Evolutionary conservation across 208 protist genomes (phyloP).

Genomic region (Crithidia acanthocephali): DNA sequence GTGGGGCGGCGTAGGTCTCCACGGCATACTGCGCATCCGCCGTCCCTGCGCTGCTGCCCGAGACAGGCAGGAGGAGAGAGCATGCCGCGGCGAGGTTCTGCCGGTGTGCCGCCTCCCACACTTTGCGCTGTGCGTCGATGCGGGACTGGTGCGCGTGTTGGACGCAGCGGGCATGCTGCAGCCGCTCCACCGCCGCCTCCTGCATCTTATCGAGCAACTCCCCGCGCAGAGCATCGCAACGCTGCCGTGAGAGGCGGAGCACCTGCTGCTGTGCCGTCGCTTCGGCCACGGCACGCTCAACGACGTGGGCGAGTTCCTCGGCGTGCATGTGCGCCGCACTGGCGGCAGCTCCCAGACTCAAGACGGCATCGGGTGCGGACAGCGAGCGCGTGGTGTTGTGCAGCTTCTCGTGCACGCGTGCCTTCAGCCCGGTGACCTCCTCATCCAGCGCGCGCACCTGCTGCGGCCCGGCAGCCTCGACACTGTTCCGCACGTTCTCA

Average conservation of each 20-base stretch:
- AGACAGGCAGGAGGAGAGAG: conserved; percentile 31
- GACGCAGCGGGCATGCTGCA: conserved; percentile 44
- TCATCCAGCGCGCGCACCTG: conserved; percentile 16
- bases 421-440: conserved; percentile 29
- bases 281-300: conserved; percentile 26
- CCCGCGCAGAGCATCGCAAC: conserved; percentile 35
- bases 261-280: conserved; percentile 31
- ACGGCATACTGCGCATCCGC: conserved; percentile 8
- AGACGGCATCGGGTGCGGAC: not conserved
- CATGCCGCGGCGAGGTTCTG: conserved; percentile 51
- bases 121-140: conserved; percentile 45
- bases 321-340: conserved; percentile 34
- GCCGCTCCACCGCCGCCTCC: conserved; percentile 40
- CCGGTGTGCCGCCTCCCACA: conserved; percentile 68
- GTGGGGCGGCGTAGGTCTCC: conserved; percentile 46
- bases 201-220: conserved; percentile 25
- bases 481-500: conserved; percentile 15
- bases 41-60: conserved; percentile 13
- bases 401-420: conserved; percentile 34
- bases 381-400: conserved; percentile 17
- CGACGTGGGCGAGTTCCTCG: conserved; percentile 48
- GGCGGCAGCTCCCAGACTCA: not conserved
- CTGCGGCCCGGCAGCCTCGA: not conserved
- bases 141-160: conserved; percentile 55
- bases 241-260: conserved; percentile 21